Evolutionary conservation across 352 stramenopile species (phyloP).

Genomic region (Hyaloperonospora brassicae): DNA sequence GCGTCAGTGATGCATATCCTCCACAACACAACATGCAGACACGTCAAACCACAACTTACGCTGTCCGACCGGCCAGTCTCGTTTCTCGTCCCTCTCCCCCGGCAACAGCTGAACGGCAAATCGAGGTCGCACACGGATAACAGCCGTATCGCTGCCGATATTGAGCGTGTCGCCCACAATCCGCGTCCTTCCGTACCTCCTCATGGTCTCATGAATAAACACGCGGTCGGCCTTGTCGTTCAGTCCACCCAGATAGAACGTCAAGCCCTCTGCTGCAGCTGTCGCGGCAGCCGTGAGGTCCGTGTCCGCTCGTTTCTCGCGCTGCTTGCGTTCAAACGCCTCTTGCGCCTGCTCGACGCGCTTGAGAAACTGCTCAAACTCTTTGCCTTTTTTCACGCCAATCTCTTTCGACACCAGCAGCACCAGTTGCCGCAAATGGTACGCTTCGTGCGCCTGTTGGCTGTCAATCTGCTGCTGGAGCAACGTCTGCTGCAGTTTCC

Average conservation of each 20-base stretch:
- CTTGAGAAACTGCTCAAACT: slow-evolving; percentile 68
- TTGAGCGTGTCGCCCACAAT: slow-evolving; percentile 85
- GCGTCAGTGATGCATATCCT: slow-evolving; percentile 4
- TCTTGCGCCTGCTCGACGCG: slow-evolving; percentile 32
- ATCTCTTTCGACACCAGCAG: slow-evolving; percentile 45
- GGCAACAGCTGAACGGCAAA: slow-evolving; percentile 32
- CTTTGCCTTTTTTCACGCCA: slow-evolving; percentile 53
- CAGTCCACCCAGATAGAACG: slow-evolving; percentile 68
- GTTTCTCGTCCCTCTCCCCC: slow-evolving; percentile 45
- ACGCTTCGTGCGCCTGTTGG: slow-evolving; percentile 30
- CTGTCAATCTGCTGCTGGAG: slow-evolving; percentile 17
- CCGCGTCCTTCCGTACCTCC: slow-evolving; percentile 60
- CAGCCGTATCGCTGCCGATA: slow-evolving; percentile 63
- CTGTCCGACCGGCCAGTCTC: slow-evolving; percentile 64
- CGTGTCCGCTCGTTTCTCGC: slow-evolving; percentile 1
- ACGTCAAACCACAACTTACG: slow-evolving; percentile 32
- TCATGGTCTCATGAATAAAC: slow-evolving; percentile 87
- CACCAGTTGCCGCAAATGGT: slow-evolving; percentile 47
- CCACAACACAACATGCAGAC: not conserved
- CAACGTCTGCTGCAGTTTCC: slow-evolving; percentile 23
- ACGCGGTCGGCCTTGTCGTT: slow-evolving; percentile 86
- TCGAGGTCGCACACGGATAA: slow-evolving; percentile 61
- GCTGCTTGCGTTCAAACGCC: slow-evolving; percentile 27
- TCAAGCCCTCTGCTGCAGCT: slow-evolving; percentile 29
- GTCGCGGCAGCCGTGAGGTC: slow-evolving; percentile 5